These are phyloP conservation scores for Linnemannia zychae DNA, from an alignment of 192 early-diverging fungal genomes.

Conservation along the genomic window DNA sequence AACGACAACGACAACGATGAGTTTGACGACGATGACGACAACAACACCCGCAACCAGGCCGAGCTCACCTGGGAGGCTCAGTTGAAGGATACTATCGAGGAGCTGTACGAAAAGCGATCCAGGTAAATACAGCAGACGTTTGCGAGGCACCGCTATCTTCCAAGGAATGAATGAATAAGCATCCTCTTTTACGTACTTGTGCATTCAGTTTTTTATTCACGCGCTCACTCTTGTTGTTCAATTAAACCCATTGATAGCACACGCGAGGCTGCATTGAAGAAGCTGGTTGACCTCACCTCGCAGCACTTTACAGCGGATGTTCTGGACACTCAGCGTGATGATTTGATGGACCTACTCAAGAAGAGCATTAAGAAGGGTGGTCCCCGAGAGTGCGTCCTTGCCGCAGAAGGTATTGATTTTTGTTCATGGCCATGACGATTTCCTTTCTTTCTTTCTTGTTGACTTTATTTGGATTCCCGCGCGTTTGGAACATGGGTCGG, in stretches of 20 bases:
- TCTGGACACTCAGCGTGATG: constrained; percentile 64
- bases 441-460: neutral
- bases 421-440: neutral
- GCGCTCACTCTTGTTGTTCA: neutral
- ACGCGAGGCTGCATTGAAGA: constrained; percentile 68
- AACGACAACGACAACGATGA: constrained; percentile 17
- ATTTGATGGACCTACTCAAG: constrained; percentile 69
- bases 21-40: constrained; percentile 31
- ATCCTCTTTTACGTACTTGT: neutral
- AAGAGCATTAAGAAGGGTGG: constrained; percentile 63
- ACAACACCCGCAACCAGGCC: constrained; percentile 10
- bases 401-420: constrained; percentile 43
- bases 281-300: constrained; percentile 61
- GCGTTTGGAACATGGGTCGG: neutral
- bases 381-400: constrained; percentile 57
- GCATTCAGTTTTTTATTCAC: neutral
- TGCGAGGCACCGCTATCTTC: too few species aligned
- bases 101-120: constrained; percentile 63
- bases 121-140: constrained; percentile 62
- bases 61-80: constrained; percentile 59
- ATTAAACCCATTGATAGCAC: constrained; percentile 48
- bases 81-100: constrained; percentile 64
- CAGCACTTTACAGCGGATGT: constrained; percentile 67
- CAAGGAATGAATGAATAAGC: too few species aligned
- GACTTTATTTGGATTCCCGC: neutral